Base-by-base conservation (phyloP, 83 land plant genomes). In the Thuja plicata region DNA sequence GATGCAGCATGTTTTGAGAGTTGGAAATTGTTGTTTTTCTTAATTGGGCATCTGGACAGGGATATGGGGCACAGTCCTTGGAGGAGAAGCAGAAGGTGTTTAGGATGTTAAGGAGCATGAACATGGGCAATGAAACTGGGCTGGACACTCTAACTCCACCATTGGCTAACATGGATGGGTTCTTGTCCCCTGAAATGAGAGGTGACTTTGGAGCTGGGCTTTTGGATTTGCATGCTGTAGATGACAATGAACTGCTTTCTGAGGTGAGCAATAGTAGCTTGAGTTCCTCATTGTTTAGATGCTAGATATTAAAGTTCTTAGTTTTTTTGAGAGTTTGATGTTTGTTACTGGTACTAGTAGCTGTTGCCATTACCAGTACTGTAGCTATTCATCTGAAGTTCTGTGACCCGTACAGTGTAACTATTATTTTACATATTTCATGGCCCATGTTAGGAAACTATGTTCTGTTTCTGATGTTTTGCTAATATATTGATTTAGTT, bases 161-260 rank as follows among this genome's bases (percentile, higher is more conserved):
- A 16, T 38, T 41, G 24, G 35, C 83, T 88, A 48, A 30, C 62
- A 92, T 88, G 73, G 94, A 92, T 43, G 92, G 93, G 34, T 87
- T 93, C 55, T 88, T 90, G 89, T 92, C 94, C 35, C 93, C 93
- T 45, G 94, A 93, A 83, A 87, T 93, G 46, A 88, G 93, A 62
- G 93, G 94, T 66, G 94, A 93, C 84, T 92, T 93, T 74, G 89
- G 90, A 41, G 89, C 94, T 30, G 94, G 94, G 83, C 90, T 93
- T 85, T 87, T 93, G 91, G 94, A 93, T 87, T 82, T 93, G 55
- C 94, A 93, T 85, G 88, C 94, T n/a, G 87, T 93, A 35, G 94
- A 93, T 87, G 94, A 93, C 84, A 88, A 87, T 35, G 94, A 93
- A 84, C 88, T 93, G 81, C 90, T 93, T 37, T 90, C 93, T 38